Conservation (phyloP, 257 asterid genomes). For the Parsonsia alboflavescens region DNA sequence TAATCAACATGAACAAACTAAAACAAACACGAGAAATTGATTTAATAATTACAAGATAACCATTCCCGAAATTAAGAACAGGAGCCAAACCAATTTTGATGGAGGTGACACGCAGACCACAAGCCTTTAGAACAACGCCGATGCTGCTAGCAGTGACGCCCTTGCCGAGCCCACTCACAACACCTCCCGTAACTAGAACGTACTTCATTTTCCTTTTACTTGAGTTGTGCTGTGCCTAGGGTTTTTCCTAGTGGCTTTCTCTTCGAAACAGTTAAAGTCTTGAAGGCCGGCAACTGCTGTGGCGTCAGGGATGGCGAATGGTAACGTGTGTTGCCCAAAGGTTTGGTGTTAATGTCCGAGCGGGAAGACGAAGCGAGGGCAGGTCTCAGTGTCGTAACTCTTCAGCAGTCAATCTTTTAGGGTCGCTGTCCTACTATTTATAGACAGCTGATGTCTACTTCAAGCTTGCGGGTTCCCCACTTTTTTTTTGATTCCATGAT, state of each 20-base stretch:
- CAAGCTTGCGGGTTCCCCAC: too few species aligned
- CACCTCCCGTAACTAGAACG: slow-evolving; percentile 94
- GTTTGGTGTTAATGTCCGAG: slow-evolving; percentile 32
- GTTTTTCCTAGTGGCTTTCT: background rate
- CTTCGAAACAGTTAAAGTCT: background rate
- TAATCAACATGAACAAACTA: background rate
- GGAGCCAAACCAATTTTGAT: slow-evolving; percentile 76
- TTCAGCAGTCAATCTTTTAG: background rate
- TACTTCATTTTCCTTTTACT: slow-evolving; percentile 55
- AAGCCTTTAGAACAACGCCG: slow-evolving; percentile 93
- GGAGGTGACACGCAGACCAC: slow-evolving; percentile 96
- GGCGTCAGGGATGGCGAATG: background rate
- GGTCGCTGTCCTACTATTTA: background rate
- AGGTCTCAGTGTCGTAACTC: background rate
- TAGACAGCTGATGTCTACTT: background rate
- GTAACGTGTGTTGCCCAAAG: slow-evolving; percentile 5
- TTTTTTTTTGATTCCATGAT: too few species aligned
- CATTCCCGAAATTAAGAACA: background rate
- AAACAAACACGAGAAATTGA: background rate
- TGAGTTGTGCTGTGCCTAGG: background rate
- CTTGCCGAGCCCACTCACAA: slow-evolving; percentile 97
- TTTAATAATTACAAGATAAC: background rate
- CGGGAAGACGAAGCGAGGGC: slow-evolving; percentile 25
- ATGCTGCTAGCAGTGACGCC: slow-evolving; percentile 99
- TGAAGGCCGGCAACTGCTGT: too few species aligned